A percentile compares a stretch with the other conserved stretches of the same genome.
Evolutionary conservation across 352 stramenopile genomes (phyloP).

Genomic region (Saprolegnia parasitica): DNA sequence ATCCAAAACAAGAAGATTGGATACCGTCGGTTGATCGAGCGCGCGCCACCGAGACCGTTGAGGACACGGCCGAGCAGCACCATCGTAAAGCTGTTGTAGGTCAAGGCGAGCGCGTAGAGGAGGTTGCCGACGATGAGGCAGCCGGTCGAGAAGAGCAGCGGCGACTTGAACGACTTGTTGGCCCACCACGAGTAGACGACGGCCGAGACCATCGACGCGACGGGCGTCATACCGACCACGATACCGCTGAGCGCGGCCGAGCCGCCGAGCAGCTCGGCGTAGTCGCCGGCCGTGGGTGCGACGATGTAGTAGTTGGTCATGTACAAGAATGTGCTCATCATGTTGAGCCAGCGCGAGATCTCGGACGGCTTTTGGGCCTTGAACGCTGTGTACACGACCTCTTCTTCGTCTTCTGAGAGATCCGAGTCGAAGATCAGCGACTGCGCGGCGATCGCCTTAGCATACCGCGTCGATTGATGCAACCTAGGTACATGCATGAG

Average conservation of each 20-base stretch:
- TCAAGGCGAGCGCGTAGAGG: conserved; percentile 77
- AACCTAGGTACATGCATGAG: conserved; percentile 30
- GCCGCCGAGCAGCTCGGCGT: conserved; percentile 85
- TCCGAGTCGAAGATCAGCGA: conserved; percentile 80
- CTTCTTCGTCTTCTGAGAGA: conserved; percentile 78
- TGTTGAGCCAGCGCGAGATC: conserved; percentile 87
- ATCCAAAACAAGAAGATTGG: neutral
- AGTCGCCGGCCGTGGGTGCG: conserved; percentile 90
- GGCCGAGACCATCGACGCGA: conserved; percentile 91
- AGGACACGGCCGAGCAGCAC: conserved; percentile 87
- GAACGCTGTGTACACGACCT: conserved; percentile 57
- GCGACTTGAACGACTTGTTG: conserved; percentile 84
- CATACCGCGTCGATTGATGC: conserved; percentile 79
- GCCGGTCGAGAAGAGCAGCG: conserved; percentile 76
- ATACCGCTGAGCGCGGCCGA: conserved; percentile 87
- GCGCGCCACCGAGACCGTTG: conserved; percentile 89
- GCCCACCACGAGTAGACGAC: conserved; percentile 94
- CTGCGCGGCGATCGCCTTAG: conserved; percentile 74
- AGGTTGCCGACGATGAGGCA: conserved; percentile 85
- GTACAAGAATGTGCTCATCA: conserved; percentile 94
- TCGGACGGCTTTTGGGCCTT: conserved; percentile 45
- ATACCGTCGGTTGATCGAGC: conserved; percentile 83
- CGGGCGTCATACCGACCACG: conserved; percentile 96
- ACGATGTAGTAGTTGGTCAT: conserved; percentile 99
- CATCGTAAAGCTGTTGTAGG: conserved; percentile 79